Base-by-base conservation (phyloP, 1,284 basidiomycete genomes). In the Coniferiporia weirii region DNA sequence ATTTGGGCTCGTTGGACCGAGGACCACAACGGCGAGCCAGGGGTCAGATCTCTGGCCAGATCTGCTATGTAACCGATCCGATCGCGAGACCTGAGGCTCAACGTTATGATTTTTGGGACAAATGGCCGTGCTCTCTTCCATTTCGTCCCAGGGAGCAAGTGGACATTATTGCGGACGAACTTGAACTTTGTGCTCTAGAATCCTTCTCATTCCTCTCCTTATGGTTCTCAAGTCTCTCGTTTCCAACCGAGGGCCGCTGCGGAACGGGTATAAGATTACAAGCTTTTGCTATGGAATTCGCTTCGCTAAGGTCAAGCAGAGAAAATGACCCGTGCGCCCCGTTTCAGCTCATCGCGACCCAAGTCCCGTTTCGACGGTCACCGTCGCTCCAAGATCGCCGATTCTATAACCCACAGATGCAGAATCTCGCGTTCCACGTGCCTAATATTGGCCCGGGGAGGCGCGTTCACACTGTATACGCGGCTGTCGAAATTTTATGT, bases 321-420 rank as follows among this genome's bases (percentile, higher is more conserved):
- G 51, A 61, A 58, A 61, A 61, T 61, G 56, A 61, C 56, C 56
- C 60, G 45, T 57, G 52, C 60, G 45, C 55, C 60, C 56, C 57
- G 61, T 62, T 62, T 62, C 61, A 62, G 53, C 57, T 49, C 57
- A 55, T 56, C 54, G 54, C 61, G 57, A 59, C 57, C 46, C 57
- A 62, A 54, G 45, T 43, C 52, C 52, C 43, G 43, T 54, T 52
- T 52, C 54, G 57, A 61, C 52, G 52, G 61, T 56, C 61, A 54
- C 50, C 57, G 57, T 51, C 54, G 48, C 57, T 50, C 43, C 46
- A 35, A 58, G 56, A 61, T 61, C 60, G 52, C 54, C 60, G 60
- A 61, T 61, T 51, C 60, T 54, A 45, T 36, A 46, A 52, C 45
- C 52, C 56, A 56, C 45, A 57, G 51, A 55, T 57, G 49, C 55